Percentiles rank a stretch among this genome's conserved stretches.
Conservation (phyloP, 1,284 basidiomycete species). For the Ganoderma boninense region DNA sequence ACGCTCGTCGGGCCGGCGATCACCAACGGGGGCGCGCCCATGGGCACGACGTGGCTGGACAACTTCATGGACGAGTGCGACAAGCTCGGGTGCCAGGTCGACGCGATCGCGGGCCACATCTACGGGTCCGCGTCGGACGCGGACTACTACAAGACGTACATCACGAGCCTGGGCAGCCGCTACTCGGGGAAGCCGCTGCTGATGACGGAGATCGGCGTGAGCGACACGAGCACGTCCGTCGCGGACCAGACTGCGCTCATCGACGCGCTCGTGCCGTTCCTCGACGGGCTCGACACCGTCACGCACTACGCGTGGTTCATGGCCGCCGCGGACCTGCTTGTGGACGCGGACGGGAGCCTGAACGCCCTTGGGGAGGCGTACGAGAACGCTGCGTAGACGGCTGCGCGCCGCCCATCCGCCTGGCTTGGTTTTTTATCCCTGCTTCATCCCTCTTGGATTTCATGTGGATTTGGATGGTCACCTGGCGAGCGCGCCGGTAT, state of each 20-base stretch:
- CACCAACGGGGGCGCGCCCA: constrained; percentile 44
- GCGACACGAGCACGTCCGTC: constrained; percentile 38
- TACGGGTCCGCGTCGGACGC: constrained; percentile 45
- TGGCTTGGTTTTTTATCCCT: background rate
- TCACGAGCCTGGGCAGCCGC: constrained; percentile 37
- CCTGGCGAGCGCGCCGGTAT: constrained; percentile 8
- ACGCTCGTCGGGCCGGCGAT: constrained; percentile 45
- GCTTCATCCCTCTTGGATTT: background rate
- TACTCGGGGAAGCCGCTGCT: constrained; percentile 39
- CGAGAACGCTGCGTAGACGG: constrained; percentile 17
- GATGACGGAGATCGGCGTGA: constrained; percentile 46
- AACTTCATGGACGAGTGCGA: constrained; percentile 41
- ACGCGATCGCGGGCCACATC: constrained; percentile 44
- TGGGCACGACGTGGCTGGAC: constrained; percentile 45
- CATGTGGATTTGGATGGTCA: constrained; percentile 2
- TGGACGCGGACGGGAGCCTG: constrained; percentile 34
- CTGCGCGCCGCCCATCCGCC: background rate
- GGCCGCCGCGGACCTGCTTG: constrained; percentile 39
- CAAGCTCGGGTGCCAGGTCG: constrained; percentile 40
- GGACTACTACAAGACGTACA: constrained; percentile 44
- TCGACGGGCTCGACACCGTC: constrained; percentile 38
- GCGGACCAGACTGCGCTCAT: constrained; percentile 40
- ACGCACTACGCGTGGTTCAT: constrained; percentile 44
- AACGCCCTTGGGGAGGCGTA: constrained; percentile 28
- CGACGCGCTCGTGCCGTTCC: constrained; percentile 41